A percentile compares a stretch with the other conserved stretches of the same genome.
Evolutionary conservation across 2,329 filamentous ascomycete genomes (phyloP).

Genomic region (Bipolaris cookei): DNA sequence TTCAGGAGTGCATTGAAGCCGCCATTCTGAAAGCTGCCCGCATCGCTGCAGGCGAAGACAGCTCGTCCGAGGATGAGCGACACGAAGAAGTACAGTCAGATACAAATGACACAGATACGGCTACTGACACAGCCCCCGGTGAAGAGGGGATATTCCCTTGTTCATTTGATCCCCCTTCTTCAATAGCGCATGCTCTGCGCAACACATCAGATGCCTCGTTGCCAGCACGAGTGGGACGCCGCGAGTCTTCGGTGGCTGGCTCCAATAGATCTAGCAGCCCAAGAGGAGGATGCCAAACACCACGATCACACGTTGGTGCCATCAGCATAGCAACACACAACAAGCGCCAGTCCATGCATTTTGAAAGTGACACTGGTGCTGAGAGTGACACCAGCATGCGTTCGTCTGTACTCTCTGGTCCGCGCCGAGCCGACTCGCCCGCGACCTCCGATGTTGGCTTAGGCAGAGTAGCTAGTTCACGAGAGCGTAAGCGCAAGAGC

Average conservation of each 20-base stretch:
- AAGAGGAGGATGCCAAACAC: constrained; percentile 80
- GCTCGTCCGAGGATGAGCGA: constrained; percentile 68
- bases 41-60: constrained; percentile 83
- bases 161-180: constrained; percentile 64
- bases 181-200: constrained; percentile 63
- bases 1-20: constrained; percentile 94
- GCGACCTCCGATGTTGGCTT: constrained; percentile 80
- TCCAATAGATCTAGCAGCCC: constrained; percentile 91
- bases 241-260: constrained; percentile 67
- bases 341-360: constrained; percentile 77
- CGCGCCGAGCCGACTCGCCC: constrained; percentile 83
- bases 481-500: constrained; percentile 85
- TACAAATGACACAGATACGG: constrained; percentile 47
- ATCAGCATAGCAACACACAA: constrained; percentile 65
- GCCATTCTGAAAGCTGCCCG: constrained; percentile 88
- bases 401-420: constrained; percentile 76
- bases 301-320: constrained; percentile 75
- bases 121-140: constrained; percentile 29
- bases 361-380: constrained; percentile 83
- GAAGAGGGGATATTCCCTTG: constrained; percentile 65
- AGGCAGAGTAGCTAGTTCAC: constrained; percentile 75
- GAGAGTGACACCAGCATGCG: constrained; percentile 87
- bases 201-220: constrained; percentile 60
- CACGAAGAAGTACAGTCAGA: constrained; percentile 56
- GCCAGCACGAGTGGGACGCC: constrained; percentile 54